Evolutionary conservation across 2,329 filamentous ascomycete genomes (phyloP).

Genomic region (Botrytis hyacinthi): DNA sequence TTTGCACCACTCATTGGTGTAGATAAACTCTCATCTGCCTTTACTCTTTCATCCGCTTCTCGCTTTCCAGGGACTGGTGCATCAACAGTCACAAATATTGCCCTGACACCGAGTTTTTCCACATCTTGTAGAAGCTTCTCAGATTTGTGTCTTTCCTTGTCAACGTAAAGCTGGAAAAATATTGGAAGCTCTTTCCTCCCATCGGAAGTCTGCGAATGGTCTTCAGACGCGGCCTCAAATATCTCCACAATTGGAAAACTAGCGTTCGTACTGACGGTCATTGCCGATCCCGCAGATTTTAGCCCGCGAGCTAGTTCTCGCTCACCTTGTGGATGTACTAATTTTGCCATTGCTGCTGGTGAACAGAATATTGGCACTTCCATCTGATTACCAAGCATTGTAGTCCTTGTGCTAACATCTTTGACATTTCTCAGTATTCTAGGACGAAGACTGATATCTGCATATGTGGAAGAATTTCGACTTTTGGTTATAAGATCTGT

Average conservation of each 20-base stretch:
- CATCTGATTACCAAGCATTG: constrained; percentile 53
- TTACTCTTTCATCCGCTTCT: constrained; percentile 47
- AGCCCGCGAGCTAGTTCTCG: constrained; percentile 54
- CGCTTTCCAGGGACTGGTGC: constrained; percentile 56
- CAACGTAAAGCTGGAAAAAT: constrained; percentile 63
- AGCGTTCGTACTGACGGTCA: constrained; percentile 60
- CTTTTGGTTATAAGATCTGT: constrained; percentile 65
- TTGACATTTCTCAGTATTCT: constrained; percentile 57
- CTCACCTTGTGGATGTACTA: constrained; percentile 66
- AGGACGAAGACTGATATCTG: constrained; percentile 57
- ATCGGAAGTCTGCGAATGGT: constrained; percentile 27
- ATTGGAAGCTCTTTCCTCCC: constrained; percentile 24
- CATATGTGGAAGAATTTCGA: constrained; percentile 55
- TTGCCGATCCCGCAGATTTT: constrained; percentile 51
- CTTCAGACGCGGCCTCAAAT: constrained; percentile 35
- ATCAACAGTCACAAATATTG: constrained; percentile 59
- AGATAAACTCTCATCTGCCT: constrained; percentile 47
- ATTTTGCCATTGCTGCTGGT: constrained; percentile 61
- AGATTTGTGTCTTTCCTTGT: constrained; percentile 53
- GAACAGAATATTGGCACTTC: constrained; percentile 61
- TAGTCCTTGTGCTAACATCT: constrained; percentile 49
- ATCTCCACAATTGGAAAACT: constrained; percentile 58
- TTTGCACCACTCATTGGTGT: constrained; percentile 52
- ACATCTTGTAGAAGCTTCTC: constrained; percentile 49
- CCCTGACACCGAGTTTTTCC: constrained; percentile 47